Evolutionary conservation across 83 land plant species (phyloP).

Genomic region (Picea abies): DNA sequence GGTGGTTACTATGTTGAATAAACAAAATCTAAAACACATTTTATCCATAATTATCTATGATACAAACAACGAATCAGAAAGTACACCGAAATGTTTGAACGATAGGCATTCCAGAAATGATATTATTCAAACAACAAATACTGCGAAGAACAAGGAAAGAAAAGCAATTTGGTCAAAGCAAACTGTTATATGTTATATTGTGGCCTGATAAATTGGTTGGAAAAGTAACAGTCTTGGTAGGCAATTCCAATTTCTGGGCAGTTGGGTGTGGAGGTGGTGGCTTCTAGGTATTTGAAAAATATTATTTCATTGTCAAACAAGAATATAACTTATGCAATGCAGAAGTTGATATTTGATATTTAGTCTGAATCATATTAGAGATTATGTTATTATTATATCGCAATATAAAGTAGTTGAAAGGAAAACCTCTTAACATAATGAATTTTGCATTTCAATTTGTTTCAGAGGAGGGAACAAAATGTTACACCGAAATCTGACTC

Average conservation of each 20-base stretch:
- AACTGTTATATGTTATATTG: constrained; percentile 48
- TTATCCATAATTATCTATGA: constrained; percentile 67
- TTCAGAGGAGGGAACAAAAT: too few relatives aligned
- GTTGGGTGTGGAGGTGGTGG: constrained; percentile 79
- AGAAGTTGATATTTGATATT: not conserved
- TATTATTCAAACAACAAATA: constrained; percentile 41
- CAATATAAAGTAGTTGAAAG: too few relatives aligned
- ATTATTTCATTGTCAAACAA: not conserved
- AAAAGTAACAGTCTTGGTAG: constrained; percentile 80
- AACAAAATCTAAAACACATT: constrained; percentile 25
- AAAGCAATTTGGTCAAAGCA: constrained; percentile 77
- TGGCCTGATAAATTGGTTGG: constrained; percentile 85
- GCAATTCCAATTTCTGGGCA: constrained; percentile 76
- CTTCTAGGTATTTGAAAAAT: constrained; percentile 58
- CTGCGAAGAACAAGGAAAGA: constrained; percentile 55
- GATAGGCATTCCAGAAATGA: constrained; percentile 63
- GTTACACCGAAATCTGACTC: too few relatives aligned
- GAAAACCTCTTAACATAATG: too few relatives aligned
- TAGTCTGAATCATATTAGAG: too few relatives aligned
- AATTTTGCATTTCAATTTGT: too few relatives aligned
- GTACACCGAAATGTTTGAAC: constrained; percentile 69
- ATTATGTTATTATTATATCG: too few relatives aligned
- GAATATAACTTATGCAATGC: not conserved
- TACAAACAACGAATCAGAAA: constrained; percentile 54
- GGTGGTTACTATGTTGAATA: constrained; percentile 21